Evolutionary conservation across 2,329 filamentous ascomycete species (phyloP), one percentile per base, ranked within the genome.

Genomic region (Aureobasidium melanogenum): DNA sequence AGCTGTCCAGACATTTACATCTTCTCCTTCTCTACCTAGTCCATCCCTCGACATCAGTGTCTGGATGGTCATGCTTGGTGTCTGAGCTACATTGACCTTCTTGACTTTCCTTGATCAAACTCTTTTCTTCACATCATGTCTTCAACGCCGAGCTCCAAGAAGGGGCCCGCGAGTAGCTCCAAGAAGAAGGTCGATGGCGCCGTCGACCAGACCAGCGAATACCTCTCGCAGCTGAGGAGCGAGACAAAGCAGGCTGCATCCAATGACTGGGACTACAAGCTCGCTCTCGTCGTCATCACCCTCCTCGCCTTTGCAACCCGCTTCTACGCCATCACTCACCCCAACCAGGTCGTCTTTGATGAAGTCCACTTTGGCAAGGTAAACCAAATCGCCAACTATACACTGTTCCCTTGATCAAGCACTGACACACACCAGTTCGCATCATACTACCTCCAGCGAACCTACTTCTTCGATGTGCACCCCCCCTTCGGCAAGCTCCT

Each of bases 391-490:
- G n/a, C n/a, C n/a, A n/a, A n/a, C n/a, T n/a, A n/a, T n/a, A n/a
- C n/a, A n/a, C n/a, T n/a, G n/a, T n/a, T n/a, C n/a, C n/a, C n/a
- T n/a, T n/a, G n/a, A n/a, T n/a, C n/a, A n/a, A n/a, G n/a, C n/a
- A 30, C 39, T 62, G 26, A 64, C 43, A 39, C 46, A 17, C 15
- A 9, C 59, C 62, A 80, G 77, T 80, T 81, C 66, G 79, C 77
- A 66, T 84, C 83, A 14, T 85, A 87, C 75, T 99, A 99, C 75
- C 87, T 99, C 69, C 88, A 97, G 78, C 88, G 91, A 70, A 97
- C 91, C 64, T 99, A 97, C 80, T 99, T 99, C 82, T 99, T 99
- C 85, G 94, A 99, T 79, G 94, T 99, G 60, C 94, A 99, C 75
- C 94, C 94, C 67, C 94, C 94, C 17, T 95, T 99, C 69, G 94